These are phyloP conservation scores for Fomitopsis schrenkii DNA, from an alignment of 1,284 basidiomycete species.

Conservation along the genomic window DNA sequence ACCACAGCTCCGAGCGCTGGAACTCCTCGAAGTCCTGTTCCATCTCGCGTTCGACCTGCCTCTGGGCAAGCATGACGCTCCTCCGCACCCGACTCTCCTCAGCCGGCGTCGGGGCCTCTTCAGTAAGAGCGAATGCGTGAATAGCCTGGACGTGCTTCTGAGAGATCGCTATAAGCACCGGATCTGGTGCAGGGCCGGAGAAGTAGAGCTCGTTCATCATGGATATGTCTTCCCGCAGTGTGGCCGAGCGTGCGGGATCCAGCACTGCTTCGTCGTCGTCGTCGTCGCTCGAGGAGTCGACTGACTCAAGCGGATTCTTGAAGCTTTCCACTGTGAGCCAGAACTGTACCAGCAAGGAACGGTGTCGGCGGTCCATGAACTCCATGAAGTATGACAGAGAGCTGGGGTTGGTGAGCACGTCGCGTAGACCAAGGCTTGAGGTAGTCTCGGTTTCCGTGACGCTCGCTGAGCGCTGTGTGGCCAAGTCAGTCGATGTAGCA, in stretches of 20 bases:
- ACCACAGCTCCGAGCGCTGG: slow-evolving; percentile 84
- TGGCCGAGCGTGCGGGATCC: slow-evolving; percentile 52
- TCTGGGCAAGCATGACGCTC: slow-evolving; percentile 81
- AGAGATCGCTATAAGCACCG: slow-evolving; percentile 62
- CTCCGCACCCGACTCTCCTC: slow-evolving; percentile 64
- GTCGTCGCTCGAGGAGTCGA: slow-evolving; percentile 67
- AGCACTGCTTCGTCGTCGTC: slow-evolving; percentile 67
- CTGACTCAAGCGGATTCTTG: slow-evolving; percentile 90
- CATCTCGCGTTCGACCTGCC: slow-evolving; percentile 85
- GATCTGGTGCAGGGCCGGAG: slow-evolving; percentile 51
- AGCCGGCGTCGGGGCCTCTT: slow-evolving; percentile 39
- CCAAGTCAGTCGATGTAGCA: neutral
- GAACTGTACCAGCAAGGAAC: slow-evolving; percentile 88
- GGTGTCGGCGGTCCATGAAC: slow-evolving; percentile 89
- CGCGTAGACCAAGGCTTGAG: slow-evolving; percentile 48
- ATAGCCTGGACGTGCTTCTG: slow-evolving; percentile 68
- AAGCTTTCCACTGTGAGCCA: slow-evolving; percentile 97
- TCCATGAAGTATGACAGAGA: slow-evolving; percentile 97
- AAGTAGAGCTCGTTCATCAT: slow-evolving; percentile 90
- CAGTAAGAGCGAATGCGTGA: slow-evolving; percentile 57
- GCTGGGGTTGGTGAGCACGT: slow-evolving; percentile 82
- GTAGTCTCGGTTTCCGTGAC: slow-evolving; percentile 20
- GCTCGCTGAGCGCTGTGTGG: slow-evolving; percentile 5
- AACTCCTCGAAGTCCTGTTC: slow-evolving; percentile 90
- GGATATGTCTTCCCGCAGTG: slow-evolving; percentile 78